phyloP scores from a whole-genome alignment of 345 rosid genomes.

The Eucalyptus globulus region DNA sequence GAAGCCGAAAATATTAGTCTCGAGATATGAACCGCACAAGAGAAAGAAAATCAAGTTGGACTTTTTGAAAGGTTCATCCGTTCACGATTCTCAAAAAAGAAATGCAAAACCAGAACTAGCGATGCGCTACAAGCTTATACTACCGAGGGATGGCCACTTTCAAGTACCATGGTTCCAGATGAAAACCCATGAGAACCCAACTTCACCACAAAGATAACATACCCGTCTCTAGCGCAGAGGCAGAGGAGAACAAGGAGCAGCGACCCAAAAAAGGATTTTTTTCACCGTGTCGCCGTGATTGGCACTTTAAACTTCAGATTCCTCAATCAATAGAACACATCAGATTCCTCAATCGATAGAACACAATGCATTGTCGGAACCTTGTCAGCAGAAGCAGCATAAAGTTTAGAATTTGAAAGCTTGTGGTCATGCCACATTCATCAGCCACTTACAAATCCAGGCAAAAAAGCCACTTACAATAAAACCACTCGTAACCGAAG shows the following conservation, averaged over 20 bases:
- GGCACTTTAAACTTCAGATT: not conserved
- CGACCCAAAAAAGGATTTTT: not conserved
- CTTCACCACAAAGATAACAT: not conserved
- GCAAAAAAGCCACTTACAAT: not conserved
- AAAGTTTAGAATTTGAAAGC: not conserved
- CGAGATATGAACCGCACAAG: not conserved
- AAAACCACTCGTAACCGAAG: not conserved
- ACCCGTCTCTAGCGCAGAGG: not conserved
- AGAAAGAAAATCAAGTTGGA: not conserved
- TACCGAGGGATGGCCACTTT: not conserved
- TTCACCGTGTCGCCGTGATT: not conserved
- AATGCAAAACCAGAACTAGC: not conserved
- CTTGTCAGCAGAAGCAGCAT: not conserved
- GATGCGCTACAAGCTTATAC: not conserved
- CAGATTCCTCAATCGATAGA: not conserved
- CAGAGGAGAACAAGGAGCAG: not conserved
- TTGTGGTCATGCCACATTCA: not conserved
- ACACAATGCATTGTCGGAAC: not conserved
- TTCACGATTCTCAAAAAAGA: not conserved
- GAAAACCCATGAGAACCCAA: not conserved
- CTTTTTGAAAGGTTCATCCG: not conserved
- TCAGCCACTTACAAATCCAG: not conserved
- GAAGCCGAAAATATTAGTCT: not conserved
- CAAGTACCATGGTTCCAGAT: not conserved
- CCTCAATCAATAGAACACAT: not conserved